A percentile compares a stretch with the other conserved stretches of the same genome.
Conservation (phyloP, 768 basidiomycete genomes). For the Phaffia tasmanica region DNA sequence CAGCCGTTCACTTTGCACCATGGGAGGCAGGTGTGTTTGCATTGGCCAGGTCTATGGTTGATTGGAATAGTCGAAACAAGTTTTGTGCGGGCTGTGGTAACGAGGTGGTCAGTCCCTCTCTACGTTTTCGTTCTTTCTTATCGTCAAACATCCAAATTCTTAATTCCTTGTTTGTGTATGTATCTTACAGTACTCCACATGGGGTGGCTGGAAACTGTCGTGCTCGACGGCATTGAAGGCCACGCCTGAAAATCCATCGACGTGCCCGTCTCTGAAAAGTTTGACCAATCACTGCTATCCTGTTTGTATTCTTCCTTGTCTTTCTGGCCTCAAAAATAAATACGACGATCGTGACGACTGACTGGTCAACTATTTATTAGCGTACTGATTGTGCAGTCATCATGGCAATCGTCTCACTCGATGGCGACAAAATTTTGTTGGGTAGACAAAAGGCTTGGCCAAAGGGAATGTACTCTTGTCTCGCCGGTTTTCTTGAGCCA, state of each 20-base stretch:
- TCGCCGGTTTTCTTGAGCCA: constrained; percentile 90
- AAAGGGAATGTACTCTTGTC: constrained; percentile 62
- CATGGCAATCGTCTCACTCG: constrained; percentile 70
- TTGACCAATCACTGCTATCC: constrained; percentile 62
- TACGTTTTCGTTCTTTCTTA: not conserved
- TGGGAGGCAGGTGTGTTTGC: constrained; percentile 69
- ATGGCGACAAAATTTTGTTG: constrained; percentile 70
- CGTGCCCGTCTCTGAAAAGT: constrained; percentile 46
- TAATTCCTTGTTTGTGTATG: not conserved
- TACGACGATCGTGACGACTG: constrained; percentile 59
- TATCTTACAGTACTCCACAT: constrained; percentile 18
- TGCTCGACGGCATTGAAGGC: constrained; percentile 48
- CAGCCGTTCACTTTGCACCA: constrained; percentile 49
- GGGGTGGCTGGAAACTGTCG: constrained; percentile 61
- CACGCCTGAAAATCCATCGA: constrained; percentile 21
- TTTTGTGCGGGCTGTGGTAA: constrained; percentile 84
- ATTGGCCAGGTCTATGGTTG: constrained; percentile 64
- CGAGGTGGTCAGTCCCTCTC: constrained; percentile 34
- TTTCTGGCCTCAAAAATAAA: constrained; percentile 65
- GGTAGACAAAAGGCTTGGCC: constrained; percentile 50
- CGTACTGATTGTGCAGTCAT: not conserved
- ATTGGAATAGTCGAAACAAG: constrained; percentile 91
- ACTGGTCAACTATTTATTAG: not conserved
- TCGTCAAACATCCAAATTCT: not conserved
- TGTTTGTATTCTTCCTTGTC: constrained; percentile 27